These are phyloP conservation scores for Phellinidium pouzarii DNA, from an alignment of 1,284 basidiomycete species.

Conservation along the genomic window DNA sequence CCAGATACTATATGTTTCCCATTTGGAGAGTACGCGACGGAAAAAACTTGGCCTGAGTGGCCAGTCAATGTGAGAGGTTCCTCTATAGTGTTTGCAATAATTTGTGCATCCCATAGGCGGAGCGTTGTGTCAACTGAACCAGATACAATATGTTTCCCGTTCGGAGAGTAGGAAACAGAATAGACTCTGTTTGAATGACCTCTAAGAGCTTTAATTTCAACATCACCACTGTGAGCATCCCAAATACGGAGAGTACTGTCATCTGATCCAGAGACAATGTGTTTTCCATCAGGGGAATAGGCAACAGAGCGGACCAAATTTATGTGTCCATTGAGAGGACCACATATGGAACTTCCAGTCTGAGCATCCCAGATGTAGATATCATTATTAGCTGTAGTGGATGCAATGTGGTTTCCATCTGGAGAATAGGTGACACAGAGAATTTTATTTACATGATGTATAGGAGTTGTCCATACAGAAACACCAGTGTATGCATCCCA, in stretches of 20 bases:
- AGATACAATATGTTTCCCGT: slow-evolving; percentile 21
- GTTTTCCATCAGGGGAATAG: slow-evolving; percentile 16
- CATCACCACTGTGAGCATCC: slow-evolving; percentile 36
- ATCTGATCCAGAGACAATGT: slow-evolving; percentile 77
- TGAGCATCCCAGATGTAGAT: slow-evolving; percentile 17
- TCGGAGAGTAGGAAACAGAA: slow-evolving; percentile 35
- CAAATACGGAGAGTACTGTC: slow-evolving; percentile 99
- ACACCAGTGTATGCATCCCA: slow-evolving; percentile 50
- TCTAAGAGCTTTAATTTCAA: slow-evolving; percentile 27
- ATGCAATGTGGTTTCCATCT: slow-evolving; percentile 80
- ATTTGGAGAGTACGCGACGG: slow-evolving; percentile 96
- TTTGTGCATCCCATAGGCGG: slow-evolving; percentile 84
- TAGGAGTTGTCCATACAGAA: background rate
- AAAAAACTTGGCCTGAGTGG: slow-evolving; percentile 99
- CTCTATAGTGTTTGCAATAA: background rate
- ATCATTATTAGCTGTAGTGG: slow-evolving; percentile 83
- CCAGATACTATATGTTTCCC: slow-evolving; percentile 97
- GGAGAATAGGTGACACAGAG: slow-evolving; percentile 79
- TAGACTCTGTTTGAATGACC: slow-evolving; percentile 38
- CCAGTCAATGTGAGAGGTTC: slow-evolving; percentile 90
- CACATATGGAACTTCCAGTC: background rate
- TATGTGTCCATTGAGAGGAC: slow-evolving; percentile 3
- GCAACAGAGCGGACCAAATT: slow-evolving; percentile 1
- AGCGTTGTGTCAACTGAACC: slow-evolving; percentile 78
- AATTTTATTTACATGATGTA: background rate